A percentile compares a stretch with the other conserved stretches of the same genome.
phyloP scores from a whole-genome alignment of 2,329 filamentous ascomycete species.

The Pseudogymnoascus sp. region DNA sequence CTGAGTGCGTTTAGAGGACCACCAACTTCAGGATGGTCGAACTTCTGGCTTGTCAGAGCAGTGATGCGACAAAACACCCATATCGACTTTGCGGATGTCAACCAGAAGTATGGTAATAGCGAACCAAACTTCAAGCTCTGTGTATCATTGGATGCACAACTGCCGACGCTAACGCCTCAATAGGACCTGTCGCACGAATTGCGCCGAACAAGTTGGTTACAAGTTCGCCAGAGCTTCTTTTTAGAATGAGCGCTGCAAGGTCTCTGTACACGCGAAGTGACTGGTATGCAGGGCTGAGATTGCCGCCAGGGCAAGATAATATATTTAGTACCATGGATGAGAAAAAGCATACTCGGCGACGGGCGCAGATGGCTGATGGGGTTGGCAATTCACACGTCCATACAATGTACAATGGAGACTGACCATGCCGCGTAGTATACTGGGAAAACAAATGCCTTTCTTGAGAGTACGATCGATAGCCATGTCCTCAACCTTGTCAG shows the following conservation, averaged over 20 bases:
- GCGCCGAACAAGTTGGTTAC: constrained; percentile 24
- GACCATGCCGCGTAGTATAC: constrained; percentile 35
- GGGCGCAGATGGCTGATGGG: constrained; percentile 10
- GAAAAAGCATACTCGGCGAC: background rate
- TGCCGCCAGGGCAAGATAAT: constrained; percentile 9
- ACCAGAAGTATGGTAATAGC: constrained; percentile 8
- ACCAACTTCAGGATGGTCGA: background rate
- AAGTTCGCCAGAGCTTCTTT: constrained; percentile 18
- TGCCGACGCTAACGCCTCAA: background rate
- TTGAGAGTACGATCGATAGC: constrained; percentile 35
- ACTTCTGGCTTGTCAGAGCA: constrained; percentile 2
- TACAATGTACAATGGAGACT: background rate
- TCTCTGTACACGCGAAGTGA: constrained; percentile 20
- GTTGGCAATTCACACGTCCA: background rate
- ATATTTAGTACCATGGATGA: constrained; percentile 11
- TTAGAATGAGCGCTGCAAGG: constrained; percentile 19
- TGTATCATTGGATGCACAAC: background rate
- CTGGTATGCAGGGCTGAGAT: constrained; percentile 15
- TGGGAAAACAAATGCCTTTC: constrained; percentile 39
- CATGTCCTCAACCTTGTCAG: constrained; percentile 35
- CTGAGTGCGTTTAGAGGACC: background rate
- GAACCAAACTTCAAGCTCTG: background rate
- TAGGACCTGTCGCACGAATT: constrained; percentile 20
- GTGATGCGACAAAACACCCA: constrained; percentile 3
- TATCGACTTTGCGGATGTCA: constrained; percentile 3